Conservation (phyloP, 23 red algal genomes). For the Gracilaria caudata region DNA sequence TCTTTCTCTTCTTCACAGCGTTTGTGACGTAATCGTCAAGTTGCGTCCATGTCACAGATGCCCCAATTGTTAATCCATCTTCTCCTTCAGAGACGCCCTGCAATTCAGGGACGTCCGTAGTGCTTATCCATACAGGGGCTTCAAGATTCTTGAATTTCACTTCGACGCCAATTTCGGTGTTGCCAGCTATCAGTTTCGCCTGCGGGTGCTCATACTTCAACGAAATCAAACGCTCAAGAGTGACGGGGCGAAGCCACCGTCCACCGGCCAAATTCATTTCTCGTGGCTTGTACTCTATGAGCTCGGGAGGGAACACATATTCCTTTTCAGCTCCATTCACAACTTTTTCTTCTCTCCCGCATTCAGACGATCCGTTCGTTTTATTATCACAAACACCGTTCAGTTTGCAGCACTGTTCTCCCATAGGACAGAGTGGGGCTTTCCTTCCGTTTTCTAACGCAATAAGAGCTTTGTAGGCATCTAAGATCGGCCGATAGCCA, state of each 20-base stretch:
- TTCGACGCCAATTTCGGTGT: slow-evolving; percentile 85
- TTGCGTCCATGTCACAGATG: slow-evolving; percentile 59
- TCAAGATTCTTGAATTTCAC: slow-evolving; percentile 42
- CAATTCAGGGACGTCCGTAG: slow-evolving; percentile 54
- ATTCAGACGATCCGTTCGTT: not conserved
- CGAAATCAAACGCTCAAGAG: slow-evolving; percentile 30
- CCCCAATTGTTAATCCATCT: slow-evolving; percentile 61
- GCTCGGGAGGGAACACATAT: slow-evolving; percentile 48
- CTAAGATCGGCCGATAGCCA: slow-evolving; percentile 88
- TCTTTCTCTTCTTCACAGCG: slow-evolving; percentile 9
- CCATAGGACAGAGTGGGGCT: slow-evolving; percentile 5
- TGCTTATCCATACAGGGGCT: slow-evolving; percentile 37
- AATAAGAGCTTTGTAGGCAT: slow-evolving; percentile 58
- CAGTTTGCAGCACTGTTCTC: slow-evolving; percentile 40
- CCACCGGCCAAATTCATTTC: slow-evolving; percentile 15
- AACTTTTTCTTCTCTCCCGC: not conserved
- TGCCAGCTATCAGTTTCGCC: slow-evolving; percentile 70
- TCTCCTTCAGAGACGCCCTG: slow-evolving; percentile 9
- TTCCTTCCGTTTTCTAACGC: not conserved
- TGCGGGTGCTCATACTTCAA: not conserved
- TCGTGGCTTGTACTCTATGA: slow-evolving; percentile 15
- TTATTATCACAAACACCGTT: not conserved
- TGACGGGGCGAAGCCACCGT: slow-evolving; percentile 54
- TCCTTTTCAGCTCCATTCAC: not conserved
- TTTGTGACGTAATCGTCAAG: slow-evolving; percentile 29